Evolutionary conservation across 1,284 basidiomycete genomes (phyloP), one percentile per base, ranked within the genome.

Genomic region (Lentinula novae-zelandiae): DNA sequence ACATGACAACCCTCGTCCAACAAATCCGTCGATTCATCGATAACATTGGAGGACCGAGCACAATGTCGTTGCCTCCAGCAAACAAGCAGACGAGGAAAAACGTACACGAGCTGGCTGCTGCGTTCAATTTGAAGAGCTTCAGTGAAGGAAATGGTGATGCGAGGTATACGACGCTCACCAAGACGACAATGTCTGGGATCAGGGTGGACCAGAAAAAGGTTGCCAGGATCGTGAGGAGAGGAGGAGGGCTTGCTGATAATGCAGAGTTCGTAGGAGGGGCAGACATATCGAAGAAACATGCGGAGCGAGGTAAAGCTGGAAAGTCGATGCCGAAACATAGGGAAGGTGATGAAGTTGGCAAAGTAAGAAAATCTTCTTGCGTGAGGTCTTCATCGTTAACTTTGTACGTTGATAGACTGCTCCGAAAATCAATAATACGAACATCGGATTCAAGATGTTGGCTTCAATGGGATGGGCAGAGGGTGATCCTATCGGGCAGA

Each of bases 401-500:
- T 36, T n/a, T 52, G 27, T 5, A 39, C 10, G 20, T 34, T 49
- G 31, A 53, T 10, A 84, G 79, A 80, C 82, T 63, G 92, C 92
- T 1, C 89, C 89, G 5, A 92, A 87, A 75, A 85, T 93, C 57
- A 83, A 80, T 20, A 77, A 83, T 61, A 73, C 79, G 3, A 93
- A 93, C 66, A 66, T 92, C 60, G 92, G 92, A 0, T 93, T 92
- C 75, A 82, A 75, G 72, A 82, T 94, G 84, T 69, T 93, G 63
- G 82, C 86, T 15, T 76, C 79, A 53, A 92, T 93, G 90, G 90
- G 90, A 31, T 92, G 90, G 90, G 69, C 80, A 8, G 87, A 90
- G 65, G 90, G 90, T 1, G 77, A 82, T 38, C 75, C 78, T 10
- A 90, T 92, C 66, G 89, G 89, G 1, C 71, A 80, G 6, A 68